Percentiles rank a stretch among this genome's conserved stretches.
Conservation (phyloP, 768 basidiomycete species). For the Tremella mesenterica region DNA sequence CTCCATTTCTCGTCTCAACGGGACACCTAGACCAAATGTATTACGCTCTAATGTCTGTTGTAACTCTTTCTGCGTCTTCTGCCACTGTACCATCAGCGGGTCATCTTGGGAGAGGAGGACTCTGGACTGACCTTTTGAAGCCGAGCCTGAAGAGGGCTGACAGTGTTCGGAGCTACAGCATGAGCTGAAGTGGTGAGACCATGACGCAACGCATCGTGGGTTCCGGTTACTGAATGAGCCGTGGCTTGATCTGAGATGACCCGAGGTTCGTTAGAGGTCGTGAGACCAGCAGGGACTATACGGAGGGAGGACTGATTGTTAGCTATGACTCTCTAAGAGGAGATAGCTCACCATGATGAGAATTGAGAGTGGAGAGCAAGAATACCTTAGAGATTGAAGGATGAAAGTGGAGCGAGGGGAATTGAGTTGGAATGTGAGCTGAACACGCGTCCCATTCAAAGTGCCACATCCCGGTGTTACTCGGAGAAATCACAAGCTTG, state of each 20-base stretch:
- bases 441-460: background rate
- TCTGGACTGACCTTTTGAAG: slow-evolving; percentile 60
- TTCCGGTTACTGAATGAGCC: slow-evolving; percentile 54
- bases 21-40: slow-evolving; percentile 75
- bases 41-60: slow-evolving; percentile 77
- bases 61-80: slow-evolving; percentile 79
- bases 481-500: too few relatives aligned
- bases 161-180: slow-evolving; percentile 54
- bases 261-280: too few relatives aligned
- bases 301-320: slow-evolving; percentile 12
- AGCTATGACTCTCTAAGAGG: background rate
- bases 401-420: background rate
- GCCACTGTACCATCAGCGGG: slow-evolving; percentile 59
- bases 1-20: slow-evolving; percentile 88
- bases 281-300: slow-evolving; percentile 9
- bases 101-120: background rate
- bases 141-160: slow-evolving; percentile 56
- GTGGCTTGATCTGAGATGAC: slow-evolving; percentile 23
- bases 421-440: background rate
- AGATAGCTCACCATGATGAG: slow-evolving; percentile 7
- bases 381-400: background rate
- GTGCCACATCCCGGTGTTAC: slow-evolving; percentile 12
- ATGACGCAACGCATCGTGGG: slow-evolving; percentile 80
- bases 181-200: slow-evolving; percentile 73
- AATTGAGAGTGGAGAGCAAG: background rate